phyloP scores from a whole-genome alignment of 2,329 filamentous ascomycete species.

The Fusarium xyrophilum region DNA sequence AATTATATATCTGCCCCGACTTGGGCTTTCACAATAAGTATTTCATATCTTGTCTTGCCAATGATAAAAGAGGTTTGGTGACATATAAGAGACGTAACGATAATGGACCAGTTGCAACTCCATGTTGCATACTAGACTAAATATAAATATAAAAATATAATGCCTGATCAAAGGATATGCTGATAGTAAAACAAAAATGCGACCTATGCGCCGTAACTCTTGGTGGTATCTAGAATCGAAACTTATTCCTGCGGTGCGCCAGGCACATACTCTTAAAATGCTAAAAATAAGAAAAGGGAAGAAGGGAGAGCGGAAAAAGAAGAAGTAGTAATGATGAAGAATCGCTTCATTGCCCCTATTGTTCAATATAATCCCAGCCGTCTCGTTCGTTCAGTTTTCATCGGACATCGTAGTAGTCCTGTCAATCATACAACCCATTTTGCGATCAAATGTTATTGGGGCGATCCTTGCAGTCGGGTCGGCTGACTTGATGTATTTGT shows the following conservation, averaged over 20 bases:
- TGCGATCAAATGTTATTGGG: not conserved
- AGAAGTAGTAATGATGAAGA: not conserved
- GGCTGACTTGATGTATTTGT: slow-evolving; percentile 16
- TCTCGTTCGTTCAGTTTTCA: slow-evolving; percentile 12
- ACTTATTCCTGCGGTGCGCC: slow-evolving; percentile 19
- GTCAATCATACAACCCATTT: not conserved
- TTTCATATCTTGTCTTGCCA: not conserved
- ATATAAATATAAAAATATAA: not conserved
- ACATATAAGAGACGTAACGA: not conserved
- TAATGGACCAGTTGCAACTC: not conserved
- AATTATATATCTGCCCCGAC: not conserved
- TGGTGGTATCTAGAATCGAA: slow-evolving; percentile 37
- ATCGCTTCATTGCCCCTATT: slow-evolving; percentile 9
- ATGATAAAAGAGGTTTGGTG: not conserved
- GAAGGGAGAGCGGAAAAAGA: slow-evolving; percentile 7
- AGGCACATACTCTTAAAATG: slow-evolving; percentile 28
- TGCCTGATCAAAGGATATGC: slow-evolving; percentile 9
- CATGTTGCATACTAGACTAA: not conserved
- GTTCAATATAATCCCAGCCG: slow-evolving; percentile 9
- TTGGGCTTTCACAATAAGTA: not conserved
- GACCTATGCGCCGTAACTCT: slow-evolving; percentile 24
- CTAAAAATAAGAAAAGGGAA: slow-evolving; percentile 12
- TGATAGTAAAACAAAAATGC: slow-evolving; percentile 18
- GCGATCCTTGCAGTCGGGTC: slow-evolving; percentile 18
- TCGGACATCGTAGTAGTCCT: not conserved